Evolutionary conservation across 139 green algal genomes (phyloP), one percentile per base, ranked within the genome.

Genomic region (Bryopsis sp.): DNA sequence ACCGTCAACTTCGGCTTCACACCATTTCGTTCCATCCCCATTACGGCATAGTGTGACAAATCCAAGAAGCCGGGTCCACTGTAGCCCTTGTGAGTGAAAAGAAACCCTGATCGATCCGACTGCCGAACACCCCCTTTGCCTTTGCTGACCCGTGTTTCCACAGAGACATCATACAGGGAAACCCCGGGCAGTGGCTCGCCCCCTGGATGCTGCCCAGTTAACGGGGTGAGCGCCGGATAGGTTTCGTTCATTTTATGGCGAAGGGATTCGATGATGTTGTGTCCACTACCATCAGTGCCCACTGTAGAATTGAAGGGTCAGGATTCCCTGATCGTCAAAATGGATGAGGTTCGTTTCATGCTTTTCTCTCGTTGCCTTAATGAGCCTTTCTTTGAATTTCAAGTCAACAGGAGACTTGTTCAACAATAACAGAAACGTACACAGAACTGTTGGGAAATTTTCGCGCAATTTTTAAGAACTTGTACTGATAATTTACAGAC

Each of bases 141-240:
- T 47, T 80, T 80, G 28, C 60, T 50, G 7, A 46, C 58, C 37
- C 60, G 54, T 2, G 28, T 37, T 33, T 67, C 70, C 26, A 79
- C 36, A 11, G 74, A 64, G 0, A 77, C 77, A 24, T 64, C 46
- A 48, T 79, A 80, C 66, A 89, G 68, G 1, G 82, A 84, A 2
- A 92, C 35, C 1, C 79, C 82, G 74, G 76, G 24, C 36, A 76
- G 39, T 4, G n/a, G 7, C 24, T 31, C 64, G 1, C 72, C 67
- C 28, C 76, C 85, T 1, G 89, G 90, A 72, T 92, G 87, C 3
- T 15, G 6, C 0, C 89, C 89, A 11, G 72, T 74, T 11, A 97
- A 81, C 1, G 92, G 92, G 4, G 88, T 94, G 2, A 97, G 82
- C 1, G 92, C 92, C 2, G 92, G 77, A 73, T 95, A 95, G 1